Conservation (phyloP, 2,329 filamentous ascomycete genomes). For the Verticillium dahliae region DNA sequence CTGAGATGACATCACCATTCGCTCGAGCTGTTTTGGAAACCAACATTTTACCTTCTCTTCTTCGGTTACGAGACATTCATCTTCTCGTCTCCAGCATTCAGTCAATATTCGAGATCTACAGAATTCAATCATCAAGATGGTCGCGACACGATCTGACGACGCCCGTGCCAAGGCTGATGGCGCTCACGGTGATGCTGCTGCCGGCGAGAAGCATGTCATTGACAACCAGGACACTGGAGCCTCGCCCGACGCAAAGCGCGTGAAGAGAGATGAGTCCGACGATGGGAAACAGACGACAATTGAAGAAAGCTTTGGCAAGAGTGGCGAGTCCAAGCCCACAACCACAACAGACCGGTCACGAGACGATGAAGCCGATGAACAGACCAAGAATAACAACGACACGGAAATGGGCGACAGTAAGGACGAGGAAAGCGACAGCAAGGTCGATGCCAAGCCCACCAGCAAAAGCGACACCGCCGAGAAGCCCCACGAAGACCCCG, state of each 20-base stretch:
- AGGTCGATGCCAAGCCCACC: not conserved
- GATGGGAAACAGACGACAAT: conserved; percentile 5
- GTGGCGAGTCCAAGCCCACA: not conserved
- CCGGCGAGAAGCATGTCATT: conserved; percentile 9
- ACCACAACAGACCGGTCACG: not conserved
- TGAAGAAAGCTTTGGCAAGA: conserved; percentile 7
- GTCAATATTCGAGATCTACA: too few relatives aligned
- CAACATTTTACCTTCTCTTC: too few relatives aligned
- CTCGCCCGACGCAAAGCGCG: conserved; percentile 7
- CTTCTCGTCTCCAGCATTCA: too few relatives aligned
- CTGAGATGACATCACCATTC: conserved; percentile 1
- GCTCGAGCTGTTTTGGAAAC: not conserved
- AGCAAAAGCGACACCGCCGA: conserved; percentile 4
- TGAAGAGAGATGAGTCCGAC: conserved; percentile 5
- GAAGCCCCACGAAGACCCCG: conserved; percentile 4
- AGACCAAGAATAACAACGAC: not conserved
- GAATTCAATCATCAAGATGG: not conserved
- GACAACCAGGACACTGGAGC: not conserved
- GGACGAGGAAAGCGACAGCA: not conserved
- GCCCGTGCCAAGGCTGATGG: not conserved
- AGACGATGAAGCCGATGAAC: not conserved
- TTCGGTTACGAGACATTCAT: too few relatives aligned
- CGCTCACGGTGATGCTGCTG: not conserved
- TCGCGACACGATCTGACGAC: not conserved
- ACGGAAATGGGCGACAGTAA: not conserved